These are phyloP conservation scores for Nicotiana otophora DNA, from an alignment of 257 asterid species.

Conservation along the genomic window DNA sequence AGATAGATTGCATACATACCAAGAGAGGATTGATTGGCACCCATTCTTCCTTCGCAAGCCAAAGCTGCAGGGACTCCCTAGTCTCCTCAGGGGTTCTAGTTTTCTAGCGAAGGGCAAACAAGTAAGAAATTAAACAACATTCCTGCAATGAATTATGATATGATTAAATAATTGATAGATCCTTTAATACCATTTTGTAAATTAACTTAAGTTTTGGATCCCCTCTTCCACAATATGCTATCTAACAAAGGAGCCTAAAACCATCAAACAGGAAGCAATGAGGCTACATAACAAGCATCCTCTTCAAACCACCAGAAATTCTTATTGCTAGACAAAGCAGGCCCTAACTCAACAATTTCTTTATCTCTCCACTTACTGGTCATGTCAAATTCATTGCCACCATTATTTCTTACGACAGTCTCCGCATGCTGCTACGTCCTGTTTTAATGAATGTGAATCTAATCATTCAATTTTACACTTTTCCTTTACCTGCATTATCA, in stretches of 20 bases:
- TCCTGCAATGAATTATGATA: not conserved
- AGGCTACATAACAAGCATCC: not conserved
- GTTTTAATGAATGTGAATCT: too few species aligned
- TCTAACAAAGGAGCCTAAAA: not conserved
- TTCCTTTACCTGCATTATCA: too few species aligned
- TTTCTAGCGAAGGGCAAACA: slow-evolving; percentile 33
- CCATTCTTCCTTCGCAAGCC: slow-evolving; percentile 99
- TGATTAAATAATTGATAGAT: not conserved
- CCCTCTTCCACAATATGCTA: not conserved
- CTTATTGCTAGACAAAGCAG: too few species aligned
- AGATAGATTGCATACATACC: slow-evolving; percentile 36
- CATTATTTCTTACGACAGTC: too few species aligned
- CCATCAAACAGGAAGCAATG: not conserved
- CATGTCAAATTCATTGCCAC: too few species aligned
- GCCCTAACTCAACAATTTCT: too few species aligned
- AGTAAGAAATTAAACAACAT: not conserved
- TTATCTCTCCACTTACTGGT: too few species aligned
- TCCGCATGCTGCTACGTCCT: too few species aligned
- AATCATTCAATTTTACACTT: too few species aligned
- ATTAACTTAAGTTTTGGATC: not conserved
- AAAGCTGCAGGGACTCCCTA: slow-evolving; percentile 77
- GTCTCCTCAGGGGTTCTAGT: slow-evolving; percentile 83
- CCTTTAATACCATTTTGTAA: not conserved
- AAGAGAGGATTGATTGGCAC: slow-evolving; percentile 89
- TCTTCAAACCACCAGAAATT: too few species aligned